Percentiles rank a stretch among this genome's conserved stretches.
Conservation (phyloP, 352 stramenopile genomes). For the Pythium vanterpoolii region DNA sequence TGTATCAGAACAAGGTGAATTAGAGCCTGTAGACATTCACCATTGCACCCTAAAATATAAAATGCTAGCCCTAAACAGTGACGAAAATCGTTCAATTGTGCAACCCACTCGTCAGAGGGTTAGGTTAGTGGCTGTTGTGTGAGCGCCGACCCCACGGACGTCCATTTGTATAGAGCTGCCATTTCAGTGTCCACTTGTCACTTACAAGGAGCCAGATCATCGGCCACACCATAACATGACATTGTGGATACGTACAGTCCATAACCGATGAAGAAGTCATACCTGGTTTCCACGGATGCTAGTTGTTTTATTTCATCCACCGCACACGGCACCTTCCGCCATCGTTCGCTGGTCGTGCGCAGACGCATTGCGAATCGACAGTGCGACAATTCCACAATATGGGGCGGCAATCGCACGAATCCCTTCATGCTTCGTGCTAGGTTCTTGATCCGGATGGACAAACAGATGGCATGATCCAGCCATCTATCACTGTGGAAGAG, state of each 20-base stretch:
- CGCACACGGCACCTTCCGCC: neutral
- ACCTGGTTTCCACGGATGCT: neutral
- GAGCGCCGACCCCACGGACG: neutral
- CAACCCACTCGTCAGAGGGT: neutral
- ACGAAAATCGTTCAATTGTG: neutral
- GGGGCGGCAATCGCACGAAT: neutral
- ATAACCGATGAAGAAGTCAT: neutral
- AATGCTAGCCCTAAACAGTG: neutral
- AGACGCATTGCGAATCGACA: neutral
- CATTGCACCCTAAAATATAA: neutral
- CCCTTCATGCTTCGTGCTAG: neutral
- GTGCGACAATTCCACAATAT: neutral
- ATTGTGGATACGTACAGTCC: neutral
- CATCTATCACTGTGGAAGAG: neutral
- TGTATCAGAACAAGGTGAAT: neutral
- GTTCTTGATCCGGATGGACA: neutral
- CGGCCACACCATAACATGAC: neutral
- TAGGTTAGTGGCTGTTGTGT: neutral
- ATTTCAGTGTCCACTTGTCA: neutral
- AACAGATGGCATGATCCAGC: neutral
- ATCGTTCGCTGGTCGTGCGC: neutral
- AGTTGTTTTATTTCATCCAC: neutral
- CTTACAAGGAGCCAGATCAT: neutral
- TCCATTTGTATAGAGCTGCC: neutral
- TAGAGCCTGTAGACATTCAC: neutral